Evolutionary conservation across 2,329 filamentous ascomycete genomes (phyloP), one percentile per base, ranked within the genome.

Genomic region (Nakataea oryzae): DNA sequence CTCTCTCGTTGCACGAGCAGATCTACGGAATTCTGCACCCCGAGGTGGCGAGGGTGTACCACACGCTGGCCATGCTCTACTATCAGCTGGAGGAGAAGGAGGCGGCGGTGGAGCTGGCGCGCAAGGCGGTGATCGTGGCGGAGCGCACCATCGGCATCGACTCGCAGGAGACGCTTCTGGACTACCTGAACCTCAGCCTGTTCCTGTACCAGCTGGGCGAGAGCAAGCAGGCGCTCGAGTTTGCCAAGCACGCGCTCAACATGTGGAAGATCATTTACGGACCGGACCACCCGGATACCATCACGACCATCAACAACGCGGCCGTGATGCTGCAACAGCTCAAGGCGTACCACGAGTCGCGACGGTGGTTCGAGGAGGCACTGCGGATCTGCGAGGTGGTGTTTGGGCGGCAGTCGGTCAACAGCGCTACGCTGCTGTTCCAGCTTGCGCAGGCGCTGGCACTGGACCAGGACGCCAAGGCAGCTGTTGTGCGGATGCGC

Each of bases 61-160:
- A 96, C 75, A 92, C 90, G 61, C 77, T 99, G 57, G 96, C 95
- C 3, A 96, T 96, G 81, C 83, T 97, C 62, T 97, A 97, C 78
- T 97, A 96, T 76, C 90, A 96, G 74, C 84, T 96, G n/a, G 95
- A 97, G 62, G 95, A 99, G 79, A 97, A 97, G 81, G 90, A 93
- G 50, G 91, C 91, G 12, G 95, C 95, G 28, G 89, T 97, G 28
- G 95, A 99, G 75, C 85, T 99, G 65, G 93, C 95, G 24, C 90
- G 92, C 72, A 99, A 99, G 79, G 93, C 95, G 28, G 93, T 96
- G 67, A 93, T 99, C 65, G 93, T 99, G 55, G 90, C 93, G 2
- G 95, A 99, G 80, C 86, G 95, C 62, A 99, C 95, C 0, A 82
- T 97, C 32, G 95, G 95, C 71, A 83, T 99, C 61, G 95, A 99